Evolutionary conservation across 2,329 filamentous ascomycete species (phyloP), one percentile per base, ranked within the genome.

Genomic region (Peltaster fructicola): DNA sequence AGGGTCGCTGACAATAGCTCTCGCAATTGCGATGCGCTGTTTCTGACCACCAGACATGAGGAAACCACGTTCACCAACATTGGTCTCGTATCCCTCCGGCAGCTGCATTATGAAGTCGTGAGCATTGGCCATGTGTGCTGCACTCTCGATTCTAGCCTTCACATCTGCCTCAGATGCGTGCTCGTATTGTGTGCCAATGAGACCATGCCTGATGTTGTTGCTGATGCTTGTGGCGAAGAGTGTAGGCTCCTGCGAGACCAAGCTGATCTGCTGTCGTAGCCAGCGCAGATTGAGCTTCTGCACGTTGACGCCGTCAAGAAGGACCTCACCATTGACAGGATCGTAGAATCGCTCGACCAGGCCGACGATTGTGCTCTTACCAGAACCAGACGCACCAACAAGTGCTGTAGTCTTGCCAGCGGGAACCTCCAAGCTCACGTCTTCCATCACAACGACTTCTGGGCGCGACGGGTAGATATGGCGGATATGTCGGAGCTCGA

Each of bases 391-490:
- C 1, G 85, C 80, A 30, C 88, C 88, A 5, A 98, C 88, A 6
- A 98, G 59, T 2, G 88, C 88, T 3, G 85, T 92, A 10, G 78
- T 82, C 56, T 92, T 91, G 11, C 85, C 84, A 3, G 84, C 78
- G 2, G 82, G 81, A 17, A 95, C 74, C 1, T 64, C 51, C 2
- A 98, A 65, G 29, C 61, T 77, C 29, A 95, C 78, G 35, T 74
- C 71, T 20, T 88, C 61, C 72, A 95, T 85, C 18, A 95, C 78
- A 2, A 72, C 68, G 4, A 92, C 82, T 41, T 93, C 84, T 0
- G 84, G 80, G 8, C 88, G 69, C 5, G 82, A 92, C 4, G 88
- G 88, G 42, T 98, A 95, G 39, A 93, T 85, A 51, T 92, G 84
- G 50, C 79, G 88, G 45, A 95, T 63, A 38, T 80, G 65, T 37